A percentile compares a stretch with the other conserved stretches of the same genome.
Conservation (phyloP, 495 filamentous ascomycete genomes). For the Jackrogersella minutella region DNA sequence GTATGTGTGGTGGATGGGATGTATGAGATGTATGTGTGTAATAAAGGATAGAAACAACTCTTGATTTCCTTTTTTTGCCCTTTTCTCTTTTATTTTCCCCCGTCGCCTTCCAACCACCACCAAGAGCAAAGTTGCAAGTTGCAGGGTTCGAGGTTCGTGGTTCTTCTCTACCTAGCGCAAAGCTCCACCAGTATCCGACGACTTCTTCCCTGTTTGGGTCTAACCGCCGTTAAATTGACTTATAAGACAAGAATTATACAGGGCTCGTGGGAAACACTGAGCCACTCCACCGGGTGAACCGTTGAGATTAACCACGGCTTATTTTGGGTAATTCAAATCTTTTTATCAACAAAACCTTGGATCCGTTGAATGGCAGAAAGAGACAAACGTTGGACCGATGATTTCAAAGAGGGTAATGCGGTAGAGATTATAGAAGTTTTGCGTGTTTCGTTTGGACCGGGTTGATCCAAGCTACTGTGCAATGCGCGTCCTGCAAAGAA, state of each 20-base stretch:
- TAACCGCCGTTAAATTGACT: constrained; percentile 27
- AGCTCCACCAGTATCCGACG: constrained; percentile 28
- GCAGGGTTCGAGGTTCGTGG: constrained; percentile 13
- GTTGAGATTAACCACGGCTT: constrained; percentile 9
- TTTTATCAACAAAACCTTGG: constrained; percentile 1
- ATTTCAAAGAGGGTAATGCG: constrained; percentile 1
- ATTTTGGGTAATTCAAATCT: too few species aligned
- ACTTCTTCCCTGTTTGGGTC: constrained; percentile 30
- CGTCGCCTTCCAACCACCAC: constrained; percentile 12
- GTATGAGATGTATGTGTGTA: background rate
- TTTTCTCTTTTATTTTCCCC: constrained; percentile 8
- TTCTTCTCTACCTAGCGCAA: constrained; percentile 15
- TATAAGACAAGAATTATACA: constrained; percentile 35
- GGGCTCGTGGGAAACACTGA: constrained; percentile 15
- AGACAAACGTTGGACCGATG: background rate
- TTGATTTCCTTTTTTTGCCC: background rate
- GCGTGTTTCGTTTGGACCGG: constrained; percentile 6
- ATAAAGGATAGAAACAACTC: background rate
- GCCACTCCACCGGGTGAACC: constrained; percentile 18
- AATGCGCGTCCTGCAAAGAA: background rate
- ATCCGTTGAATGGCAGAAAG: background rate
- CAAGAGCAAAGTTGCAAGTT: constrained; percentile 10
- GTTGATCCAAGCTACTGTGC: background rate
- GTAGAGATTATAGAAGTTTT: background rate
- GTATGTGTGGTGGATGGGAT: background rate